phyloP scores from a whole-genome alignment of 352 stramenopile genomes.

The Hyaloperonospora brassicae region DNA sequence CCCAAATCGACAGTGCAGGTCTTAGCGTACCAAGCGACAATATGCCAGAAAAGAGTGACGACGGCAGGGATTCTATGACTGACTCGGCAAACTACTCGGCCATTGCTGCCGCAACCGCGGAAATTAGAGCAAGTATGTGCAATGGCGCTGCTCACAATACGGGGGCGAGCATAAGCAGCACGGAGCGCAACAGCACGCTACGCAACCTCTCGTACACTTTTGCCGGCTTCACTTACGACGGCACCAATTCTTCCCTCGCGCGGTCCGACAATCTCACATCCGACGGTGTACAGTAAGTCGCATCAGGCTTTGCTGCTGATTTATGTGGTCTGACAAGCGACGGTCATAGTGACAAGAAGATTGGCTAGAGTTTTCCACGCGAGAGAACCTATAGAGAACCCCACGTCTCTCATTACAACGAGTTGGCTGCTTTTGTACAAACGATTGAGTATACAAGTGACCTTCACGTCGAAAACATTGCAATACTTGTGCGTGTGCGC shows the following conservation, averaged over 20 bases:
- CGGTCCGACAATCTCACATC: constrained; percentile 30
- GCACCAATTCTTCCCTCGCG: constrained; percentile 37
- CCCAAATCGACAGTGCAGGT: constrained; percentile 57
- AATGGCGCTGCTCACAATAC: constrained; percentile 30
- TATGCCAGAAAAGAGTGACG: constrained; percentile 18
- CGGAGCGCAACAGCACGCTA: constrained; percentile 49
- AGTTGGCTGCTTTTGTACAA: background rate
- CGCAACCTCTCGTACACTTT: constrained; percentile 84
- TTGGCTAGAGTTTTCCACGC: constrained; percentile 1
- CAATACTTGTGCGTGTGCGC: constrained; percentile 4
- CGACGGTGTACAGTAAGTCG: constrained; percentile 11
- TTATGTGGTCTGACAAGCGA: constrained; percentile 3
- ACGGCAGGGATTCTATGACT: constrained; percentile 13
- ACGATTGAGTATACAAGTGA: constrained; percentile 24
- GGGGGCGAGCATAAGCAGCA: constrained; percentile 28
- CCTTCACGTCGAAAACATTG: constrained; percentile 14
- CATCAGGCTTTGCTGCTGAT: constrained; percentile 19
- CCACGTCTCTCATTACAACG: background rate
- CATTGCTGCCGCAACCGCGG: constrained; percentile 11
- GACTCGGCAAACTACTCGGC: constrained; percentile 15
- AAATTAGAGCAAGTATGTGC: constrained; percentile 12
- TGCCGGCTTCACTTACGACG: constrained; percentile 77
- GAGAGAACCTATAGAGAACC: no score
- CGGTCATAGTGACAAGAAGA: constrained; percentile 1
- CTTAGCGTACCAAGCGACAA: constrained; percentile 52